Conservation (phyloP, 108 stramenopile genomes). For the Seminavis robusta region DNA sequence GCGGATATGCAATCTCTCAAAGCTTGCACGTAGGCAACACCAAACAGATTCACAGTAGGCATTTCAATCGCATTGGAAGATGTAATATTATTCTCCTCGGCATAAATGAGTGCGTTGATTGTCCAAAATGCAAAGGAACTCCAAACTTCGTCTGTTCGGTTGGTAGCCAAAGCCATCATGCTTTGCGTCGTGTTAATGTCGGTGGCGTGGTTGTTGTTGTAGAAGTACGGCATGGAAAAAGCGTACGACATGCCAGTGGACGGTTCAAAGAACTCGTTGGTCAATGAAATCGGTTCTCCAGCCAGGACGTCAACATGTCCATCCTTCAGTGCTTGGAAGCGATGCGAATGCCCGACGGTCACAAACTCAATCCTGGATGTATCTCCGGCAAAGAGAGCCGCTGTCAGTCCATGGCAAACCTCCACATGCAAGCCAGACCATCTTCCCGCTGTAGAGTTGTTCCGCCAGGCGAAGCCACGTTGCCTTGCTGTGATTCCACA, state of each 20-base stretch:
- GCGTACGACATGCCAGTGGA: neutral
- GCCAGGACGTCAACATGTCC: neutral
- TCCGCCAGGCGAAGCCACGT: no score
- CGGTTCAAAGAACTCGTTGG: neutral
- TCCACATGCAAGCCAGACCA: no score
- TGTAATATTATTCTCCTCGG: conserved; percentile 30
- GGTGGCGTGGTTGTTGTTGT: no score
- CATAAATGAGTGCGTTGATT: conserved; percentile 30
- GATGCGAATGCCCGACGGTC: no score
- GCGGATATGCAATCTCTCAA: conserved; percentile 30
- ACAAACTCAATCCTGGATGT: no score
- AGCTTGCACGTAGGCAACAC: neutral
- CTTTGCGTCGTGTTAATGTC: no score
- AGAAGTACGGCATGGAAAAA: neutral
- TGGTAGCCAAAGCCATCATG: no score
- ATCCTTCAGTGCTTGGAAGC: no score
- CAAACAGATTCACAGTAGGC: conserved; percentile 5
- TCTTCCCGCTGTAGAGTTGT: no score
- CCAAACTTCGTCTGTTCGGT: conserved; percentile 16
- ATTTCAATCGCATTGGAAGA: conserved; percentile 16
- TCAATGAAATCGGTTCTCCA: neutral
- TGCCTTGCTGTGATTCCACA: no score
- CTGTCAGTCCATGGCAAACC: no score
- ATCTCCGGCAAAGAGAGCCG: no score
- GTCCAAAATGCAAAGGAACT: conserved; percentile 43